These are phyloP conservation scores for Ambrosiella xylebori DNA, from an alignment of 2,329 filamentous ascomycete species.

Conservation along the genomic window DNA sequence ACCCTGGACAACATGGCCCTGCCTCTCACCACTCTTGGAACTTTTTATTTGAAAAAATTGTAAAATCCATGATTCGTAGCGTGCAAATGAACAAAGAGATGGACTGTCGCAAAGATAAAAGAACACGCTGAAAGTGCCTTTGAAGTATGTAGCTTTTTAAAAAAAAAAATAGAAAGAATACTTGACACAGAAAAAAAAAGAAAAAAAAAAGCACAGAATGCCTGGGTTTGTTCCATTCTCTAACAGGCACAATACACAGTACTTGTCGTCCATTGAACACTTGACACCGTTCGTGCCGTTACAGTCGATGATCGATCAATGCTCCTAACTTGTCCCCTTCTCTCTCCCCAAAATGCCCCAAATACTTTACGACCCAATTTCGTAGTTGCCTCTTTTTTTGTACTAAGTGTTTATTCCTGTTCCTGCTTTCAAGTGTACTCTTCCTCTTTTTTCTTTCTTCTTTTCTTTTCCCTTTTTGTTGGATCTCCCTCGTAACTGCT, in stretches of 20 bases:
- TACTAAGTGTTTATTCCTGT: not conserved
- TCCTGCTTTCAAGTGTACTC: conserved; percentile 13
- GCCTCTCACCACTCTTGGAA: not conserved
- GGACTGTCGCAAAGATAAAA: not conserved
- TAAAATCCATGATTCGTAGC: not conserved
- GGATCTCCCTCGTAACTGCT: conserved; percentile 13
- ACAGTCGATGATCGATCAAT: not conserved
- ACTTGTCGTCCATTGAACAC: not conserved
- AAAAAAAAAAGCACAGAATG: not conserved
- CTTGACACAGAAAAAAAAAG: not conserved
- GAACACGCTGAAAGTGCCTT: too few species aligned
- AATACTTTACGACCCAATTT: not conserved
- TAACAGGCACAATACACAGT: not conserved
- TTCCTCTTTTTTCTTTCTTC: conserved; percentile 6
- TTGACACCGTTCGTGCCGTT: not conserved
- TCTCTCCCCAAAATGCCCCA: not conserved
- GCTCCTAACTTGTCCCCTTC: not conserved
- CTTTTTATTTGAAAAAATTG: not conserved
- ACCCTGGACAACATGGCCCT: not conserved
- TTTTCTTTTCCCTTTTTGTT: conserved; percentile 1
- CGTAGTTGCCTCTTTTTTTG: conserved; percentile 9
- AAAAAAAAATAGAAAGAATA: not conserved
- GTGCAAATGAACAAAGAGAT: not conserved
- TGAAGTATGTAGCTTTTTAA: too few species aligned
- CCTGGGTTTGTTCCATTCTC: not conserved